Conservation (phyloP, 2,329 filamentous ascomycete species). For the Colletotrichum agaves region DNA sequence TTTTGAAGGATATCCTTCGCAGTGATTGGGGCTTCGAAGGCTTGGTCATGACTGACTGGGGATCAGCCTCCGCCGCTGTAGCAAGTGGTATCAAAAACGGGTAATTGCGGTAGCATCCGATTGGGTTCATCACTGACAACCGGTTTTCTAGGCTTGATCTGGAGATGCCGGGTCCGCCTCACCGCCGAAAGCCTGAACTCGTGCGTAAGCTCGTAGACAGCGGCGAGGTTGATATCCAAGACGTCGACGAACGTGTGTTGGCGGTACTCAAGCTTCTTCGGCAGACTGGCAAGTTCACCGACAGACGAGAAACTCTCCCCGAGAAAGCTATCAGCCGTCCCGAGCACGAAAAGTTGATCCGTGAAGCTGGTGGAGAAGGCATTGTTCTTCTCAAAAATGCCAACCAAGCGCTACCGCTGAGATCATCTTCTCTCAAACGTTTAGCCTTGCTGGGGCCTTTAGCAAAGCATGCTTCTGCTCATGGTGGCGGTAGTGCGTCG, state of each 20-base stretch:
- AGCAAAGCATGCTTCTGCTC: conserved; percentile 59
- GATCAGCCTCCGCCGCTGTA: conserved; percentile 13
- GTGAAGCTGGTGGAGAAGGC: conserved; percentile 66
- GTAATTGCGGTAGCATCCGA: background rate
- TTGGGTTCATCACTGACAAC: background rate
- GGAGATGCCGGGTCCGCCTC: conserved; percentile 65
- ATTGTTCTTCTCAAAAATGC: conserved; percentile 81
- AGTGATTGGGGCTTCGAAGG: conserved; percentile 54
- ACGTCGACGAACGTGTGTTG: background rate
- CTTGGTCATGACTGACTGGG: conserved; percentile 56
- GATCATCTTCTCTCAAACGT: conserved; percentile 53
- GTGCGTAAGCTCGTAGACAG: background rate
- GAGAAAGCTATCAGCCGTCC: conserved; percentile 37
- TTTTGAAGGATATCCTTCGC: conserved; percentile 50
- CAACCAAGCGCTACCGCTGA: conserved; percentile 68
- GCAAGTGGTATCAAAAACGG: background rate
- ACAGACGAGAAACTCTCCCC: conserved; percentile 42
- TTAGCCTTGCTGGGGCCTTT: background rate
- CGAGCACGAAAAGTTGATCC: conserved; percentile 30
- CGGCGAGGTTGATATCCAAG: background rate
- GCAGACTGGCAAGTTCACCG: background rate
- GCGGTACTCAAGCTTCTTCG: background rate
- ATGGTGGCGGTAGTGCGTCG: conserved; percentile 74
- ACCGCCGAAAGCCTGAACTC: background rate
- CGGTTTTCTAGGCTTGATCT: background rate